These are phyloP conservation scores for Rugonectria rugulosa DNA, from an alignment of 2,329 filamentous ascomycete genomes.

Conservation along the genomic window DNA sequence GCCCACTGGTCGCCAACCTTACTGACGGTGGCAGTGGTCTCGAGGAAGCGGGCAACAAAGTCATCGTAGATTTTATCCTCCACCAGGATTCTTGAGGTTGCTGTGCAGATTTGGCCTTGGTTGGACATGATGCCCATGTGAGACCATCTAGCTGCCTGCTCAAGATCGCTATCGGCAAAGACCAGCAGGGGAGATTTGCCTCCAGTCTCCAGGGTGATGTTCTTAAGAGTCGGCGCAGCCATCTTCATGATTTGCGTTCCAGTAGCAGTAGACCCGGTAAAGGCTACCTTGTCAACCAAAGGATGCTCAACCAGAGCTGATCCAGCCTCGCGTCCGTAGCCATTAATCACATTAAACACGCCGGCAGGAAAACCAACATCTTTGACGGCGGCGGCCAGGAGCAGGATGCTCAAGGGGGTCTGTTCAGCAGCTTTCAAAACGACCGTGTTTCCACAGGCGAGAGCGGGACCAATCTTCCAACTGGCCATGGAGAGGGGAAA, in stretches of 20 bases:
- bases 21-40: constrained; percentile 64
- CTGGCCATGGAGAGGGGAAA: constrained; percentile 79
- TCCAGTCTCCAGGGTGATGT: constrained; percentile 70
- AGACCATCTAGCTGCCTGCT: constrained; percentile 77
- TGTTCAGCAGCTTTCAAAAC: constrained; percentile 79
- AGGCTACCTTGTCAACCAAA: constrained; percentile 78
- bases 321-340: constrained; percentile 78
- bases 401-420: constrained; percentile 74
- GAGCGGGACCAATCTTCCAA: constrained; percentile 80
- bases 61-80: constrained; percentile 86
- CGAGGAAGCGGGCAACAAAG: constrained; percentile 79
- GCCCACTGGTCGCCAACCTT: constrained; percentile 45
- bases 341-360: constrained; percentile 77
- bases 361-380: constrained; percentile 79
- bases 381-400: constrained; percentile 69
- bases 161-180: constrained; percentile 77
- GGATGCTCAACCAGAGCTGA: constrained; percentile 64
- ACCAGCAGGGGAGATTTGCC: constrained; percentile 81
- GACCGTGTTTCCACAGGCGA: constrained; percentile 74
- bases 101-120: constrained; percentile 71
- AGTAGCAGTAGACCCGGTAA: constrained; percentile 76
- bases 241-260: constrained; percentile 80
- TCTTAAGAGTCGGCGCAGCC: constrained; percentile 67
- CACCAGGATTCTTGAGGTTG: constrained; percentile 81
- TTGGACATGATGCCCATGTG: constrained; percentile 72